Evolutionary conservation across 1,284 basidiomycete species (phyloP), one percentile per base, ranked within the genome.

Genomic region (Cryptococcus amylolentus): DNA sequence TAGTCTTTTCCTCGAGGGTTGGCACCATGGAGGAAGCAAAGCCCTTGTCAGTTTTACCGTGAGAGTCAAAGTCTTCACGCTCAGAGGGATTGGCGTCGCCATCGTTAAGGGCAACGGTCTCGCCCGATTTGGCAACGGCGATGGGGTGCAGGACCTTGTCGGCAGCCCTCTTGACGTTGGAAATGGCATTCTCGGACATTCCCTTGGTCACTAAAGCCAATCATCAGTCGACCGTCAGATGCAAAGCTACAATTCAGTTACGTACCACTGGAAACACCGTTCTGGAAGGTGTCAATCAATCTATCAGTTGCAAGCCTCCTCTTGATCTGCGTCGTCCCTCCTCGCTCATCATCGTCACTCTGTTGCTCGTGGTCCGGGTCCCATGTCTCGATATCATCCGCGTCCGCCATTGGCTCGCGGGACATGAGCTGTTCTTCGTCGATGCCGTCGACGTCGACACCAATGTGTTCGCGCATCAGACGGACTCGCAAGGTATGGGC

Each of bases 391-490:
- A 85, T 80, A 39, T 84, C 81, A 62, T 84, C 73, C 43, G 83
- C 82, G 1, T 79, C 73, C 53, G 82, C 80, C 2, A 81, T 74
- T 2, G 86, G 84, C 10, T 85, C 81, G 14, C 80, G 77, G 0
- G 80, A 78, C 81, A 86, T 84, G 20, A 88, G 75, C 54, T 81
- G 86, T 61, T 89, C 88, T 63, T 91, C 87, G 57, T 88, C 86
- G 65, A 97, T 81, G 8, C 85, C 84, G 71, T 99, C 95, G 26
- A 98, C 93, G 72, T 98, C 93, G 54, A 98, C 82, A 4, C 95
- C 95, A 54, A 95, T 80, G 73, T 99, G 95, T 74, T 99, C 95
- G 54, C 90, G 84, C 95, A 99, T 99, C 49, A 98, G 81, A 8
- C 94, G 86, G 49, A 98, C 82, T 10, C 95, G 87, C 27, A 99